These are phyloP conservation scores for Penicillium salamii DNA, from an alignment of 495 filamentous ascomycete genomes.

Conservation along the genomic window DNA sequence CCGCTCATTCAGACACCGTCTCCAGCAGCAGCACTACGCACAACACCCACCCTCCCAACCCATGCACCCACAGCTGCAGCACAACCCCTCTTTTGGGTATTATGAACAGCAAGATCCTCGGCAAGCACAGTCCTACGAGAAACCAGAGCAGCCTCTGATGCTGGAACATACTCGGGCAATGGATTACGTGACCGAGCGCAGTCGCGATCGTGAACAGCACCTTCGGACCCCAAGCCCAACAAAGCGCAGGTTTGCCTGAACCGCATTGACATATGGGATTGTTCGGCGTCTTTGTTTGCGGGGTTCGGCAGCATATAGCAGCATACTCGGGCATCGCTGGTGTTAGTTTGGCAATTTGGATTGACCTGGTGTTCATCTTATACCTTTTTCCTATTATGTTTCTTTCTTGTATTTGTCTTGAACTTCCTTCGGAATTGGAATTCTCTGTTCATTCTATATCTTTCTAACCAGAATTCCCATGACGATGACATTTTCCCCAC, in stretches of 20 bases:
- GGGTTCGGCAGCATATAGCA: conserved; percentile 7
- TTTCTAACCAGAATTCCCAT: background rate
- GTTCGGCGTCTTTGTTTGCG: conserved; percentile 17
- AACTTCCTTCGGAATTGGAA: background rate
- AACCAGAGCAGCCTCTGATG: conserved; percentile 32
- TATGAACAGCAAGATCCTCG: conserved; percentile 20
- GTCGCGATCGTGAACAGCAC: conserved; percentile 33
- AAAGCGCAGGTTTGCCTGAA: conserved; percentile 32
- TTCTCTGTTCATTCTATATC: background rate
- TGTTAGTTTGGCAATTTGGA: background rate
- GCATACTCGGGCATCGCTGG: conserved; percentile 9
- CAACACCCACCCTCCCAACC: conserved; percentile 20
- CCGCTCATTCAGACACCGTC: conserved; percentile 40
- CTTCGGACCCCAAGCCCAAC: conserved; percentile 40
- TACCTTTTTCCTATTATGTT: conserved; percentile 4
- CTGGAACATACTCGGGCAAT: conserved; percentile 32
- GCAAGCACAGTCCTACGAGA: conserved; percentile 16
- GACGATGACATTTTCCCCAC: no score
- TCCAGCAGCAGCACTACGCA: conserved; percentile 32
- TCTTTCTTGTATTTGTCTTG: conserved; percentile 6
- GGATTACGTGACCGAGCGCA: conserved; percentile 35
- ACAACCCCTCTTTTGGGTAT: conserved; percentile 26
- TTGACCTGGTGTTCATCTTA: background rate
- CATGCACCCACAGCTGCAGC: conserved; percentile 25
- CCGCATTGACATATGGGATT: background rate